phyloP scores from a whole-genome alignment of 768 basidiomycete genomes.

The Piloderma croceum region DNA sequence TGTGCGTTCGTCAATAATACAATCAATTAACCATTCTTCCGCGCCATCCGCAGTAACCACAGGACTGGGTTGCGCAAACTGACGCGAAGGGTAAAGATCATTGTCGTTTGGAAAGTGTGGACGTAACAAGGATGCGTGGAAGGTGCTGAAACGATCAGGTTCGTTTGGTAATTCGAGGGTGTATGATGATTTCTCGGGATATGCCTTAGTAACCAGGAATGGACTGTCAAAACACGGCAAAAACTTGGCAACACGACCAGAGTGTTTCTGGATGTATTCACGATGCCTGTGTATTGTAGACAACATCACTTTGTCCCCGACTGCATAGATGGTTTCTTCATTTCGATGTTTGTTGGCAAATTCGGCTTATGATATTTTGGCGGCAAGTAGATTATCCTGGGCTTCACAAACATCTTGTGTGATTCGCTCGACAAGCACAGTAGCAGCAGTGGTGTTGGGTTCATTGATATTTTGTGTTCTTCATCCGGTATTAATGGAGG shows the following conservation, averaged over 20 bases:
- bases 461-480: no score
- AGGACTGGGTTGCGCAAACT: no score
- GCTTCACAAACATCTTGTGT: conserved; percentile 13
- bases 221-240: conserved; percentile 13
- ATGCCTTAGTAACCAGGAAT: conserved; percentile 4
- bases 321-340: background rate
- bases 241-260: conserved; percentile 13
- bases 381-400: conserved; percentile 15
- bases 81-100: conserved; percentile 5
- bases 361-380: conserved; percentile 16
- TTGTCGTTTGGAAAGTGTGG: conserved; percentile 7
- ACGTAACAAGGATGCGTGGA: conserved; percentile 8
- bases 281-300: conserved; percentile 3
- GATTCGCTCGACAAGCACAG: conserved; percentile 1
- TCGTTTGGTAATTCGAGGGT: conserved; percentile 12
- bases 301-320: conserved; percentile 13
- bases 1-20: no score
- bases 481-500: conserved; percentile 3
- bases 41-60: no score
- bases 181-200: conserved; percentile 10
- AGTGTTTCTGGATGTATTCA: background rate
- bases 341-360: conserved; percentile 5
- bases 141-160: conserved; percentile 5
- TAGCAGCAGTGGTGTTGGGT: background rate
- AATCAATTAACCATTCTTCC: no score